phyloP scores from a whole-genome alignment of 805 yeast species.

The Barnettozyma vustinii region DNA sequence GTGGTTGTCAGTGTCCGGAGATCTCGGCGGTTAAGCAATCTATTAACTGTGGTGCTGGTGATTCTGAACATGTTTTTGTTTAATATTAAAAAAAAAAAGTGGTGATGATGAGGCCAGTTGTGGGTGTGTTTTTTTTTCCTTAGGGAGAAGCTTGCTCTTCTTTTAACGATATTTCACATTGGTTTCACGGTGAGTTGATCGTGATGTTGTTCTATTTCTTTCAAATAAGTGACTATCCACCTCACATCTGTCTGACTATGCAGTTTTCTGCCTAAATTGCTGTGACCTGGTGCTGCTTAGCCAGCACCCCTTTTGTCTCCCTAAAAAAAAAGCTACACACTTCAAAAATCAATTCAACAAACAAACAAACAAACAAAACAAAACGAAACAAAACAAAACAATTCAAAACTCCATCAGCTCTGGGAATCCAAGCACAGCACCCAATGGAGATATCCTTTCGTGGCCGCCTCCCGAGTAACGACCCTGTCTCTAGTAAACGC shows the following conservation, averaged over 20 bases:
- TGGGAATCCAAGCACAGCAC: background rate
- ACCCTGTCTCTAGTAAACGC: background rate
- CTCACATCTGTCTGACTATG: too few species aligned
- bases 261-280: too few species aligned
- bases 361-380: background rate
- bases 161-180: too few species aligned
- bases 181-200: too few species aligned
- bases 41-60: background rate
- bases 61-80: background rate
- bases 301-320: background rate
- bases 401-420: background rate
- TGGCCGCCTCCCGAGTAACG: background rate
- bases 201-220: too few species aligned
- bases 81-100: too few species aligned
- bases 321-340: background rate
- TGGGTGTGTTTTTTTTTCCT: too few species aligned
- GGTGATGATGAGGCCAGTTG: too few species aligned
- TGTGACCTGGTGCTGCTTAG: background rate
- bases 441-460: conserved; percentile 3
- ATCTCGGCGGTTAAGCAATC: background rate
- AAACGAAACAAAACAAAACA: too few species aligned
- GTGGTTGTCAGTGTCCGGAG: background rate
- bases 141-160: too few species aligned
- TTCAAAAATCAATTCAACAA: background rate
- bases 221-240: too few species aligned